phyloP scores from a whole-genome alignment of 169 alveolate genomes.

The Amoebophrya sp. region DNA sequence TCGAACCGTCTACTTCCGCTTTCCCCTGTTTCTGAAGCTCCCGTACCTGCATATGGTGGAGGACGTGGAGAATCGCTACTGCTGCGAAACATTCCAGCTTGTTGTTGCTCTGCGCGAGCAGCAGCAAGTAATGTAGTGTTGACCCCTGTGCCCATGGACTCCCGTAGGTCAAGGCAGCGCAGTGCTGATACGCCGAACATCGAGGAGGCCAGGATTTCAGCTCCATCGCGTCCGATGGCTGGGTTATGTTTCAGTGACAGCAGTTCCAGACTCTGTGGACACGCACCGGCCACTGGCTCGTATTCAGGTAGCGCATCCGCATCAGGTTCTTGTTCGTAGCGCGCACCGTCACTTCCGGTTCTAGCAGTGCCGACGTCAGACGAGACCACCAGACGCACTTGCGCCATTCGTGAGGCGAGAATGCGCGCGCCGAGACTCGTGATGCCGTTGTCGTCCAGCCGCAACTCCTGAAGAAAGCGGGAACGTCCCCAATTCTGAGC shows the following conservation, averaged over 20 bases:
- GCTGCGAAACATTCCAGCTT: too few species aligned
- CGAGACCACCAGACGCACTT: too few species aligned
- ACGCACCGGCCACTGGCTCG: too few species aligned
- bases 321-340: too few species aligned
- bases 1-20: too few species aligned
- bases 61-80: too few species aligned
- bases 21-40: too few species aligned
- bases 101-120: neutral
- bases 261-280: neutral
- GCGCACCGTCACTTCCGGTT: too few species aligned
- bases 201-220: neutral
- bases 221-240: neutral
- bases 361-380: too few species aligned
- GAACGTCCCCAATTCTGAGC: neutral
- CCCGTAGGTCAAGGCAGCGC: neutral
- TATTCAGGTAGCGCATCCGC: too few species aligned
- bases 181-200: neutral
- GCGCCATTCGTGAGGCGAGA: too few species aligned
- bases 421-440: neutral
- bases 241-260: neutral
- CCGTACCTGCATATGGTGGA: too few species aligned
- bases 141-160: neutral
- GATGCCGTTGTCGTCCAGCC: conserved; percentile 14
- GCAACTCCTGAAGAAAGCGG: neutral
- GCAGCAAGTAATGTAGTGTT: neutral